phyloP scores from a whole-genome alignment of 2,329 filamentous ascomycete species.

The Diaporthe longicolla region DNA sequence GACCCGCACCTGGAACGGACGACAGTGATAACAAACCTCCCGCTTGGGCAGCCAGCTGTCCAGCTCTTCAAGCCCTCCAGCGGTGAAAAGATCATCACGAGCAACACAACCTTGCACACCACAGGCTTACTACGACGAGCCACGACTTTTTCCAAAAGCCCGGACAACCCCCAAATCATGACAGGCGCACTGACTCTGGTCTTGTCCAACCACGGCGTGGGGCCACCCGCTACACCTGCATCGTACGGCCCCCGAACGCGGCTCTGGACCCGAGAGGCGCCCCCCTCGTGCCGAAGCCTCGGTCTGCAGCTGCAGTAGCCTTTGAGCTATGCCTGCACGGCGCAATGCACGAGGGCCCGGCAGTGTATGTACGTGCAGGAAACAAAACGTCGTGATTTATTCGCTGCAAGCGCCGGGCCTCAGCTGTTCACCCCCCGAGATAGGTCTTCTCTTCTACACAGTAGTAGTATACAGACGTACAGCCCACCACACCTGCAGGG shows the following conservation, averaged over 20 bases:
- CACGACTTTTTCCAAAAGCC: not conserved
- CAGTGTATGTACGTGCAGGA: not conserved
- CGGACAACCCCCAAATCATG: constrained; percentile 34
- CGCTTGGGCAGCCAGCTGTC: not conserved
- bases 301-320: constrained; percentile 22
- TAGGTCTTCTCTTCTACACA: not conserved
- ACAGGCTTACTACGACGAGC: not conserved
- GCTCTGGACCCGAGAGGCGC: constrained; percentile 29
- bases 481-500: constrained; percentile 10
- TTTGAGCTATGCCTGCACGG: not conserved
- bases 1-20: constrained; percentile 14
- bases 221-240: constrained; percentile 27
- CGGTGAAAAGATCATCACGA: not conserved
- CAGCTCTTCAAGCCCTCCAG: not conserved
- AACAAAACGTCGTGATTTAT: constrained; percentile 15
- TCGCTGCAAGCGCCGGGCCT: constrained; percentile 6
- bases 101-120: not conserved
- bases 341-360: not conserved
- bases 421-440: constrained; percentile 6
- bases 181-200: constrained; percentile 14
- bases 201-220: constrained; percentile 33
- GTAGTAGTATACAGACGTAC: not conserved
- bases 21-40: constrained; percentile 7
- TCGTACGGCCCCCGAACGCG: constrained; percentile 40
- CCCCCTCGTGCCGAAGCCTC: constrained; percentile 13